A percentile compares a stretch with the other conserved stretches of the same genome.
phyloP scores from a whole-genome alignment of 768 basidiomycete species.

The Phanerochaete carnosa region DNA sequence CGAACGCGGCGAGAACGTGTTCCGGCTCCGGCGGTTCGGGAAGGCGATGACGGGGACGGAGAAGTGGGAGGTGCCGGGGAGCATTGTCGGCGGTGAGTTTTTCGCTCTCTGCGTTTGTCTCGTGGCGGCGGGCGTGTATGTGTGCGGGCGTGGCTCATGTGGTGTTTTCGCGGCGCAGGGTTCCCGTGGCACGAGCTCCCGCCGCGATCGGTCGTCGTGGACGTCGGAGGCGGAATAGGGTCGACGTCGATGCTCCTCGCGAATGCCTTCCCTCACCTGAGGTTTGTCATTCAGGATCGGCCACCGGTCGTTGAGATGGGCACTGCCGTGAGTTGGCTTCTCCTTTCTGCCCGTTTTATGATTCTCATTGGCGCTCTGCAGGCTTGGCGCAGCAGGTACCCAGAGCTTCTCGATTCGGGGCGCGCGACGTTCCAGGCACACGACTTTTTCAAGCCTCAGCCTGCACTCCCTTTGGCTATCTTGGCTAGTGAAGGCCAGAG shows the following conservation, averaged over 20 bases:
- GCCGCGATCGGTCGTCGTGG: constrained; percentile 51
- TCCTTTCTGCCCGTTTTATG: neutral
- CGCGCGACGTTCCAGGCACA: constrained; percentile 63
- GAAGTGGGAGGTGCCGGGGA: constrained; percentile 55
- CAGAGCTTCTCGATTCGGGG: constrained; percentile 52
- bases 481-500: neutral
- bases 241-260: constrained; percentile 43
- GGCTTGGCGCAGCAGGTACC: constrained; percentile 60
- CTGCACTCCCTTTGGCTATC: constrained; percentile 25
- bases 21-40: constrained; percentile 63
- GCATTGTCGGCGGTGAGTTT: constrained; percentile 22
- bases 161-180: constrained; percentile 30
- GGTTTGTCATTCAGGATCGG: constrained; percentile 63
- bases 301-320: constrained; percentile 53
- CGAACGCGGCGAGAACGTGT: constrained; percentile 48
- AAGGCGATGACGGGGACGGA: constrained; percentile 73
- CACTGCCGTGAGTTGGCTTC: constrained; percentile 16
- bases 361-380: constrained; percentile 12
- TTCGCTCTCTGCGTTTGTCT: neutral
- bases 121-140: too few species aligned
- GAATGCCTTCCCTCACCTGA: constrained; percentile 35
- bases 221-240: constrained; percentile 72
- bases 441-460: constrained; percentile 73
- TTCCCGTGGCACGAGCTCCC: constrained; percentile 57
- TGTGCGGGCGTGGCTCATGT: neutral